phyloP scores from a whole-genome alignment of 305 asterid species.

The Salvia sclarea region DNA sequence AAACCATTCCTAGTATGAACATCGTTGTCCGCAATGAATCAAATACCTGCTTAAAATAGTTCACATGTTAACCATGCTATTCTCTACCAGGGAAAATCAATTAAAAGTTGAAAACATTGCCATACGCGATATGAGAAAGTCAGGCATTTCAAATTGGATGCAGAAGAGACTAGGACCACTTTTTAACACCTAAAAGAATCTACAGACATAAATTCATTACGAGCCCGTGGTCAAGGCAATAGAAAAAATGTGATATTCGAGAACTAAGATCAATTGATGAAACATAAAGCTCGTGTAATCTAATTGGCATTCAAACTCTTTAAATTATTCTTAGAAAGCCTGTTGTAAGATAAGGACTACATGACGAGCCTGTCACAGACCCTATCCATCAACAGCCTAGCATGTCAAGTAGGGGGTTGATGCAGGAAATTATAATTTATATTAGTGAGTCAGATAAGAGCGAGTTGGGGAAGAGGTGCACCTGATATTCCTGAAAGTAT shows the following conservation, averaged over 20 bases:
- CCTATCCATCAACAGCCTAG: neutral
- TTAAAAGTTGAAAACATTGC: neutral
- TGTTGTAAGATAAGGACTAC: neutral
- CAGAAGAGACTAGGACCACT: constrained; percentile 20
- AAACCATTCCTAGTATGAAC: constrained; percentile 84
- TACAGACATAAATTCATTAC: neutral
- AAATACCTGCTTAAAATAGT: constrained; percentile 61
- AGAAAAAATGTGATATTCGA: constrained; percentile 16
- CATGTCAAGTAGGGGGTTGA: neutral
- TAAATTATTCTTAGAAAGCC: neutral
- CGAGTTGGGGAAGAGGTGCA: constrained; percentile 34
- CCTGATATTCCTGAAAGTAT: constrained; percentile 96
- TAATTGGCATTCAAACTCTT: constrained; percentile 9
- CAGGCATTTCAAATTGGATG: constrained; percentile 10
- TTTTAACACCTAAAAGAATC: constrained; percentile 13
- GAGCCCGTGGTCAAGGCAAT: constrained; percentile 11
- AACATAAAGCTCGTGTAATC: constrained; percentile 5
- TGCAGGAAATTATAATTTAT: neutral
- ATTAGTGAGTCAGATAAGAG: neutral
- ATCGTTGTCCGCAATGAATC: constrained; percentile 80
- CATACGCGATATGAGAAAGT: neutral
- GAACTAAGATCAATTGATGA: constrained; percentile 13
- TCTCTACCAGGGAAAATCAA: neutral
- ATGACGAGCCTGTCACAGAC: constrained; percentile 9
- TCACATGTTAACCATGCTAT: constrained; percentile 14